A percentile compares a stretch with the other conserved stretches of the same genome.
phyloP scores from a whole-genome alignment of 371 early-diverging fungal genomes.

The Mortierella sp. region DNA sequence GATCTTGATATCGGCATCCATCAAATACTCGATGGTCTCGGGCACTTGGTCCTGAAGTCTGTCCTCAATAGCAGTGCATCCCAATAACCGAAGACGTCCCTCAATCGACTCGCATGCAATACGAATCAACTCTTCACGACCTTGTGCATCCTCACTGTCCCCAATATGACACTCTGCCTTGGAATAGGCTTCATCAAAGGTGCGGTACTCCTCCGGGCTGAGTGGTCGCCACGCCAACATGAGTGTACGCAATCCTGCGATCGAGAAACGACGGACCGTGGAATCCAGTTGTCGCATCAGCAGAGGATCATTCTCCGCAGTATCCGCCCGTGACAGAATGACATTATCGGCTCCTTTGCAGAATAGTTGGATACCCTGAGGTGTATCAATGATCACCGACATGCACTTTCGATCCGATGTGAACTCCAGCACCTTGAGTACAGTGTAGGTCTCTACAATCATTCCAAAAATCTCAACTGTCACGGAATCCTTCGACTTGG shows the following conservation, averaged over 20 bases:
- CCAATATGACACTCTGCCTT: constrained; percentile 75
- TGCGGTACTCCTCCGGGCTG: constrained; percentile 66
- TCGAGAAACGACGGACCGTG: constrained; percentile 62
- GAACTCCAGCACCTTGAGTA: constrained; percentile 61
- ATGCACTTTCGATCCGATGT: constrained; percentile 63
- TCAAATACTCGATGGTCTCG: constrained; percentile 79
- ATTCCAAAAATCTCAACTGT: constrained; percentile 54
- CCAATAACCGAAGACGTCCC: constrained; percentile 63
- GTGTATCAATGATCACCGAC: constrained; percentile 59
- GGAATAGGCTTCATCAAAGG: constrained; percentile 72
- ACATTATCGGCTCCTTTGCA: constrained; percentile 77
- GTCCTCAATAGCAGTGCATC: constrained; percentile 82
- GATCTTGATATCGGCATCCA: constrained; percentile 81
- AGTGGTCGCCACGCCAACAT: constrained; percentile 78
- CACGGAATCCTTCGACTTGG: constrained; percentile 58
- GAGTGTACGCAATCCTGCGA: constrained; percentile 82
- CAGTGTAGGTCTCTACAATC: constrained; percentile 50
- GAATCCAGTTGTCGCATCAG: constrained; percentile 44
- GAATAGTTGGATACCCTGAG: constrained; percentile 58
- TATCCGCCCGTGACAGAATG: constrained; percentile 51
- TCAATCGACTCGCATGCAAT: constrained; percentile 77
- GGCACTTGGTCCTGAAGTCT: constrained; percentile 86
- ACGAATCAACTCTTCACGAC: constrained; percentile 73
- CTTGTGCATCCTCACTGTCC: constrained; percentile 49
- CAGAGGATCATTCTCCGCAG: constrained; percentile 55